Conservation (phyloP, 306 rosid species). For the Ormosia emarginata region DNA sequence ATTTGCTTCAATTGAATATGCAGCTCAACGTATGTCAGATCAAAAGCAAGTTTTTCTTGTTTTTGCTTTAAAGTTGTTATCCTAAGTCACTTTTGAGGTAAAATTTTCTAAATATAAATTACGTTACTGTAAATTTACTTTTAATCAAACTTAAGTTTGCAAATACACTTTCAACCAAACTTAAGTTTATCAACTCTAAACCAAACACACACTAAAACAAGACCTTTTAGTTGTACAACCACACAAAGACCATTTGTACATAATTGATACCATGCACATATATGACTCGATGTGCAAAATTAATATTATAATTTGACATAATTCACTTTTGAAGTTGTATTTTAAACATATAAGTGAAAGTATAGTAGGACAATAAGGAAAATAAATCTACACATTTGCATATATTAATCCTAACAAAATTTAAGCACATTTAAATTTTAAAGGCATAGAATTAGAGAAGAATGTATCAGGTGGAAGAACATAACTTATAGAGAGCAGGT, state of each 20-base stretch:
- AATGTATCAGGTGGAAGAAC: conserved; percentile 22
- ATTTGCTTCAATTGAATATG: no score
- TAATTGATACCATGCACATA: background rate
- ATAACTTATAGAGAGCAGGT: conserved; percentile 84
- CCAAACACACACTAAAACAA: no score
- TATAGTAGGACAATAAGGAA: background rate
- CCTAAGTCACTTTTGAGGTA: no score
- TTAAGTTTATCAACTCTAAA: no score
- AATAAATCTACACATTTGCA: background rate
- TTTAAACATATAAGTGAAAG: background rate
- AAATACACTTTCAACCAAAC: no score
- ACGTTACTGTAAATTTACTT: no score
- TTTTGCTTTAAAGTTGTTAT: no score
- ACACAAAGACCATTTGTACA: background rate
- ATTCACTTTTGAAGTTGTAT: background rate
- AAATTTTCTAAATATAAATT: no score
- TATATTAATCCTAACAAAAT: background rate
- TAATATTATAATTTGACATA: background rate
- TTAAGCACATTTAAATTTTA: background rate
- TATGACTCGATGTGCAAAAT: background rate
- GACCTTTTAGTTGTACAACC: background rate
- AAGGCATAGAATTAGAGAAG: conserved; percentile 20
- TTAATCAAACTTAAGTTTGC: no score
- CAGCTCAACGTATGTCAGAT: no score
- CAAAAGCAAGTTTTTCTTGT: no score